A percentile compares a stretch with the other conserved stretches of the same genome.
Evolutionary conservation across 495 filamentous ascomycete species (phyloP).

Genomic region (Podospora anserina): DNA sequence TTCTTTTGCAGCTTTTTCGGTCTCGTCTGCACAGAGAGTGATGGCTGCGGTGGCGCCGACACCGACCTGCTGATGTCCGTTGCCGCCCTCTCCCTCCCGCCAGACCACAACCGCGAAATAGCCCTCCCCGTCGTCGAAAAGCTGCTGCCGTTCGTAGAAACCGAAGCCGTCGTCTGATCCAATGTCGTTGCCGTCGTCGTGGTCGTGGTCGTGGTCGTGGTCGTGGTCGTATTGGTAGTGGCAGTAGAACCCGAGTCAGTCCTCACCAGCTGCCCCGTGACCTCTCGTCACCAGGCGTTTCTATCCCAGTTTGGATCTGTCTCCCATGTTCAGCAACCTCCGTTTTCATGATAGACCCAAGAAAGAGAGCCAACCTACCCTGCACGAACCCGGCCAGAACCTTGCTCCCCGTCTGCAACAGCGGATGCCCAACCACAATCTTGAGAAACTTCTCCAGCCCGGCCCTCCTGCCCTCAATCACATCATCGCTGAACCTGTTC

Average conservation of each 20-base stretch:
- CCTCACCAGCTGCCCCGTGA: not conserved
- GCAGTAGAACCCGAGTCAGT: not conserved
- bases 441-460: conserved; percentile 93
- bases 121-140: not conserved
- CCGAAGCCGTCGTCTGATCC: not conserved
- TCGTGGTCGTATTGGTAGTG: not conserved
- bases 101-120: not conserved
- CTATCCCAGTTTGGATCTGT: conserved; percentile 75
- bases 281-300: conserved; percentile 62
- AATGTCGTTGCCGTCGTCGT: not conserved
- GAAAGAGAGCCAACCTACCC: conserved; percentile 54
- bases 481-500: conserved; percentile 96
- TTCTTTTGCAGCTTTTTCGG: conserved; percentile 50
- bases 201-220: conserved; percentile 1
- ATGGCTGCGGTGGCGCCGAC: not conserved
- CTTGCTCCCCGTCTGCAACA: conserved; percentile 96
- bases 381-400: conserved; percentile 95
- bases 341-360: not conserved
- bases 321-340: conserved; percentile 3
- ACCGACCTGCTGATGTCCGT: not conserved
- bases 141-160: not conserved
- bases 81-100: not conserved
- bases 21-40: conserved; percentile 9
- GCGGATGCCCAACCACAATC: conserved; percentile 94
- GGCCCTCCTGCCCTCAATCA: conserved; percentile 91